Evolutionary conservation across 2,329 filamentous ascomycete genomes (phyloP).

Genomic region (Plenodomus tracheiphilus): DNA sequence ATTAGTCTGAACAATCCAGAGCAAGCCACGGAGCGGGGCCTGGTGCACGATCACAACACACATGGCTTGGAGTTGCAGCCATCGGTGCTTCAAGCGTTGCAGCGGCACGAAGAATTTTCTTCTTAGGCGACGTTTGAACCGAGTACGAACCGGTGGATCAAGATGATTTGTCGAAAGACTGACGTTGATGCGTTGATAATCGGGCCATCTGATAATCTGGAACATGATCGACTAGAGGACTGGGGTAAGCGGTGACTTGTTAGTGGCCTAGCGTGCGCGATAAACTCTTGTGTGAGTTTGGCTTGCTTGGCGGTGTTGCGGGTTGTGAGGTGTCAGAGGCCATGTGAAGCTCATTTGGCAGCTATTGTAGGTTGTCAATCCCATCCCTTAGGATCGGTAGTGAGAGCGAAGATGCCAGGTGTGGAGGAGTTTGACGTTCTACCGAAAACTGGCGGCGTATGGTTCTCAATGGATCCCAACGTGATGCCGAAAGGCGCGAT

Average conservation of each 20-base stretch:
- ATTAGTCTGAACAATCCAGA: conserved; percentile 7
- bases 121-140: conserved; percentile 1
- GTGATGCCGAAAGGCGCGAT: conserved; percentile 1
- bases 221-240: conserved; percentile 13
- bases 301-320: conserved; percentile 23
- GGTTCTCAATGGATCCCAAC: background rate
- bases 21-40: conserved; percentile 10
- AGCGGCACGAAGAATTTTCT: conserved; percentile 1
- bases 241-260: conserved; percentile 20
- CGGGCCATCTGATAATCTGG: conserved; percentile 39
- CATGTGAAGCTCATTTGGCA: background rate
- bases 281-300: conserved; percentile 25
- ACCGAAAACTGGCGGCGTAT: background rate
- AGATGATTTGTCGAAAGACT: conserved; percentile 15
- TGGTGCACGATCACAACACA: background rate
- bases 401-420: background rate
- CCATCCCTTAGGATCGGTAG: background rate
- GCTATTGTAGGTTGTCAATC: background rate
- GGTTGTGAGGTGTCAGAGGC: background rate
- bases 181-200: conserved; percentile 15
- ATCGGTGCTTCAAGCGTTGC: conserved; percentile 5
- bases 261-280: conserved; percentile 14
- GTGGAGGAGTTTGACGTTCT: no score
- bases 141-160: background rate
- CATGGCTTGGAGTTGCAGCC: background rate